A percentile compares a stretch with the other conserved stretches of the same genome.
Conservation (phyloP, 305 asterid genomes). For the Fraxinus sp. region DNA sequence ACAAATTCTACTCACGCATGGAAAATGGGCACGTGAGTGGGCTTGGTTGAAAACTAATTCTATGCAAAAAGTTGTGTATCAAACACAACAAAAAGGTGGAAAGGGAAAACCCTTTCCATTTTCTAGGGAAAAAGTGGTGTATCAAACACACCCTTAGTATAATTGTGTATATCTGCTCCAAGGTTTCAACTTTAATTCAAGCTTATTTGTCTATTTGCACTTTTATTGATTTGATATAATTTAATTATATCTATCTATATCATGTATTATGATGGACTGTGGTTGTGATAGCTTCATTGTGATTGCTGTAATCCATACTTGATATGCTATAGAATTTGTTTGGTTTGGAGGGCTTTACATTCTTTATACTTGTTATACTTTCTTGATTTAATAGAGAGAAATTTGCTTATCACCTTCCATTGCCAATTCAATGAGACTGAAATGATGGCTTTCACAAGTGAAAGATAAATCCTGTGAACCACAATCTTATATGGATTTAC, state of each 20-base stretch:
- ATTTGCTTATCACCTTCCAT: background rate
- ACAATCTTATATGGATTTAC: slow-evolving; percentile 16
- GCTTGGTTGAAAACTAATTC: too few relatives aligned
- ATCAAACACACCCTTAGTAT: background rate
- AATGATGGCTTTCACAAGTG: slow-evolving; percentile 5
- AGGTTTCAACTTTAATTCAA: background rate
- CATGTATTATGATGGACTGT: background rate
- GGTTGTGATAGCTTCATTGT: background rate
- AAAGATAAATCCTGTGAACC: background rate
- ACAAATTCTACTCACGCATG: too few relatives aligned
- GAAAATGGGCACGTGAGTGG: too few relatives aligned
- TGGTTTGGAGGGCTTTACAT: background rate
- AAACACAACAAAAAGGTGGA: too few relatives aligned
- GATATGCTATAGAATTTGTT: background rate
- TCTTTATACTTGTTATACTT: background rate
- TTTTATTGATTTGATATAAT: background rate
- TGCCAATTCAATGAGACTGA: background rate
- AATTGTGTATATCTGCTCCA: background rate
- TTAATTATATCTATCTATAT: background rate
- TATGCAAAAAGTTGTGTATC: too few relatives aligned
- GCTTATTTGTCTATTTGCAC: background rate
- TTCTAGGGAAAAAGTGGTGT: too few relatives aligned
- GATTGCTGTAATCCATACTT: slow-evolving; percentile 4
- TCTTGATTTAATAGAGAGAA: background rate
- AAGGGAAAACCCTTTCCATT: too few relatives aligned